Evolutionary conservation across 2,329 filamentous ascomycete genomes (phyloP), one percentile per base, ranked within the genome.

Genomic region (Penicillium sp.): DNA sequence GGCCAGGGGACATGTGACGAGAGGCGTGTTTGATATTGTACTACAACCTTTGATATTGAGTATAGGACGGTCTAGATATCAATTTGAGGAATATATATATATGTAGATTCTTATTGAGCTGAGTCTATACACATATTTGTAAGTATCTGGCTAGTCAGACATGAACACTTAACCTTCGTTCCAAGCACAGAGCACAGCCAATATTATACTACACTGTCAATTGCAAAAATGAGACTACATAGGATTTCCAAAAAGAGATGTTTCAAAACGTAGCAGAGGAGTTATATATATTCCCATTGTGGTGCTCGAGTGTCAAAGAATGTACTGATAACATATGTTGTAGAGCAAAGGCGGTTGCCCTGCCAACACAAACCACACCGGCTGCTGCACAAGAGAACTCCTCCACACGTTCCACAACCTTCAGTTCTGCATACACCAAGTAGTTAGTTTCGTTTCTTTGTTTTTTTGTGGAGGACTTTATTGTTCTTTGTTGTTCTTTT

Each of bases 361-460:
- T 62, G 65, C 53, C 72, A 60, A 64, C 62, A 55, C 5, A 11
- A 55, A 47, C 53, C 53, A 58, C 60, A 51, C 27, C 46, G 33
- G 40, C 23, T 39, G 50, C 33, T 38, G 27, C 51, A 59, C 58
- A 57, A 50, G 50, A 55, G 59, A 63, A 60, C 62, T 56, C 58
- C 56, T 61, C 57, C 57, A 60, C 63, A 58, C 50, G 45, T 58
- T 45, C 55, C 50, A 54, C 52, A 44, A 60, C 53, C 54, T 52
- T 56, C 55, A 34, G 34, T 62, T 56, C 54, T 54, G 52, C 61
- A 60, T 65, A 55, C 53, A 44, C 57, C 60, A 43, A 59, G 59
- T 63, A 65, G 62, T 59, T 66, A 61, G 58, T 45, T 61, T 61
- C 40, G 47, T 55, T 48, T 50, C 53, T 57, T 50, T 58, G 43